phyloP scores from a whole-genome alignment of 305 asterid species.

The Andrographis paniculata region DNA sequence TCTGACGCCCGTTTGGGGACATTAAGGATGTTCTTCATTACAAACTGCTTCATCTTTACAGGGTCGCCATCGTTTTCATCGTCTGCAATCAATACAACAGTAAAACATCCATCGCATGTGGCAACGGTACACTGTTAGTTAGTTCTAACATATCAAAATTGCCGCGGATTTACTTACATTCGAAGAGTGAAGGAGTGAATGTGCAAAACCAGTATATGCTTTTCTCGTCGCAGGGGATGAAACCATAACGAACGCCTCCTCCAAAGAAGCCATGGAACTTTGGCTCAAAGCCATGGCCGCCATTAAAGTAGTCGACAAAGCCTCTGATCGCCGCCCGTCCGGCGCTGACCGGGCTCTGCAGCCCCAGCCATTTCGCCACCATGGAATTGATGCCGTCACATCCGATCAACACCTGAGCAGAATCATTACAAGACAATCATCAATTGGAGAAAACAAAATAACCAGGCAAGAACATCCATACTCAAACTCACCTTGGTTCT shows the following conservation, averaged over 20 bases:
- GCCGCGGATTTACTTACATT: constrained; percentile 56
- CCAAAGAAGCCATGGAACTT: constrained; percentile 38
- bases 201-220: constrained; percentile 70
- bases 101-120: too few species aligned
- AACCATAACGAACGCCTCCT: constrained; percentile 57
- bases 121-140: too few species aligned
- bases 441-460: too few species aligned
- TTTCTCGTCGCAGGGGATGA: constrained; percentile 51
- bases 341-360: constrained; percentile 31
- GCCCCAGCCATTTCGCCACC: constrained; percentile 65
- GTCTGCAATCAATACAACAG: constrained; percentile 19
- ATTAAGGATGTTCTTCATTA: constrained; percentile 17
- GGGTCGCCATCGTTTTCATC: constrained; percentile 32
- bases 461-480: too few species aligned
- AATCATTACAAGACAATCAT: neutral
- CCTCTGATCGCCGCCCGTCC: constrained; percentile 66
- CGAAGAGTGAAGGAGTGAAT: constrained; percentile 30
- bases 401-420: constrained; percentile 56
- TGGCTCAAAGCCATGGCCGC: constrained; percentile 47
- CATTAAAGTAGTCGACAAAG: constrained; percentile 30
- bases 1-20: constrained; percentile 18
- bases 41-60: constrained; percentile 44
- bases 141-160: too few species aligned
- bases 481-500: constrained; percentile 39
- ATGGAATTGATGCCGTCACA: constrained; percentile 66